phyloP scores from a whole-genome alignment of 75 land plant genomes.

The Ceratopteris richardii region DNA sequence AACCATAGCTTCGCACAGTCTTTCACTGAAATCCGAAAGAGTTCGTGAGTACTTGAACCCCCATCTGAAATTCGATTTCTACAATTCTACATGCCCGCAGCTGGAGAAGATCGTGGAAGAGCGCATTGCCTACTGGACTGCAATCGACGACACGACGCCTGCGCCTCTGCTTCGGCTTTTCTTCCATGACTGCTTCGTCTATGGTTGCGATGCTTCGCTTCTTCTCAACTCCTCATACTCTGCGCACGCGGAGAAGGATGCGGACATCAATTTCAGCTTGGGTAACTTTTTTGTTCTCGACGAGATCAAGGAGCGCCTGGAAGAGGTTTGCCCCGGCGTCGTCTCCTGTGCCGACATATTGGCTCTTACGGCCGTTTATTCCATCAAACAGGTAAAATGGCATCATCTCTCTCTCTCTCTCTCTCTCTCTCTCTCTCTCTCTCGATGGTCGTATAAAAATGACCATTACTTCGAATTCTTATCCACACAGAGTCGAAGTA shows the following conservation, averaged over 20 bases:
- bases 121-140: conserved; percentile 18
- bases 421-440: neutral
- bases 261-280: conserved; percentile 35
- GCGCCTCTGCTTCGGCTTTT: conserved; percentile 36
- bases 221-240: conserved; percentile 35
- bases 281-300: conserved; percentile 35
- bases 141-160: conserved; percentile 10
- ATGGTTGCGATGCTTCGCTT: conserved; percentile 62
- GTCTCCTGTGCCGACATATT: conserved; percentile 55
- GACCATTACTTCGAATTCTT: neutral
- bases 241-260: conserved; percentile 42
- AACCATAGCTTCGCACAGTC: no score
- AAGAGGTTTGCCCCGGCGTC: conserved; percentile 33
- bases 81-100: conserved; percentile 27
- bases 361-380: conserved; percentile 28
- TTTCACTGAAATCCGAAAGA: no score
- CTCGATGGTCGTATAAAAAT: neutral
- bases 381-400: conserved; percentile 11
- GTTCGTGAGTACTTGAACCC: neutral
- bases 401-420: no score
- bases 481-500: neutral
- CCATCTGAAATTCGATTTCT: conserved; percentile 21
- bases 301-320: conserved; percentile 27
- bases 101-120: conserved; percentile 20
- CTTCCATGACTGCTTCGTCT: conserved; percentile 22